Percentiles rank a stretch among this genome's conserved stretches.
Conservation (phyloP, 306 rosid species). For the Corylus heterophylla region DNA sequence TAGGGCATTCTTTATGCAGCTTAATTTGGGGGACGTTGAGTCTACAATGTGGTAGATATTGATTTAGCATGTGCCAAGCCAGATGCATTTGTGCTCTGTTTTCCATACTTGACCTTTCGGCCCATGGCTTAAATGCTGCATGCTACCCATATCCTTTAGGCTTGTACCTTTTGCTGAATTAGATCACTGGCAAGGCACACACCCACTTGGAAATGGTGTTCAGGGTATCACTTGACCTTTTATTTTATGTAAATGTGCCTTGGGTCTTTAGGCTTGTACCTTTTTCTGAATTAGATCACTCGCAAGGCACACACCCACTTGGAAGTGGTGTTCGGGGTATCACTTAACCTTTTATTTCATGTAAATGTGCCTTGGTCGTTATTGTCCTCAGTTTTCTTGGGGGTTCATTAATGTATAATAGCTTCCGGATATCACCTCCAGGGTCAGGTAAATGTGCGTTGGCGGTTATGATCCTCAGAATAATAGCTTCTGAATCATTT, state of each 20-base stretch:
- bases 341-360: slow-evolving; percentile 10
- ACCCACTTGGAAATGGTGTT: slow-evolving; percentile 14
- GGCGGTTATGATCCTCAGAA: background rate
- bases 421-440: background rate
- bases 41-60: background rate
- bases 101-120: background rate
- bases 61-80: background rate
- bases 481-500: background rate
- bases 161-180: background rate
- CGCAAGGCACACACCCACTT: slow-evolving; percentile 16
- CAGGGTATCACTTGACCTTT: slow-evolving; percentile 19
- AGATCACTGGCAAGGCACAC: slow-evolving; percentile 15
- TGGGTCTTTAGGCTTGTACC: background rate
- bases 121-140: background rate
- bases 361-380: slow-evolving; percentile 17
- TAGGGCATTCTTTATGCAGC: background rate
- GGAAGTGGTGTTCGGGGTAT: slow-evolving; percentile 20
- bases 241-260: slow-evolving; percentile 16
- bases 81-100: background rate
- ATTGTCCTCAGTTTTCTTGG: background rate
- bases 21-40: too few relatives aligned
- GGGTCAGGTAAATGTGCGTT: slow-evolving; percentile 20
- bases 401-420: background rate
- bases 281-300: background rate
- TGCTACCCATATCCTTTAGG: background rate